Conservation (phyloP, 1,139 yeast genomes). For the Trichomonascaceae sp. region DNA sequence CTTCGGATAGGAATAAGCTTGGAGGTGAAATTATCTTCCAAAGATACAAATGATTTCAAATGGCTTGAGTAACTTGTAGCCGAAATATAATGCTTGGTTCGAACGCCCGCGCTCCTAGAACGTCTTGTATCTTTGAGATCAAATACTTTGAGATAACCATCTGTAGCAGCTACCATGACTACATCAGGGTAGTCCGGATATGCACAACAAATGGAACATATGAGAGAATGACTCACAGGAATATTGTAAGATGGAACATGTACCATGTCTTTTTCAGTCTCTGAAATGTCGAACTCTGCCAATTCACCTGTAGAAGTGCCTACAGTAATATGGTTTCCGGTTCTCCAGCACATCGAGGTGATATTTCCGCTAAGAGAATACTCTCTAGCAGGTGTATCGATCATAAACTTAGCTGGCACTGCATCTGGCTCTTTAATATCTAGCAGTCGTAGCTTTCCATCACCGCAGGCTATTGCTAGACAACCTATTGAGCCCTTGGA, state of each 20-base stretch:
- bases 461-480: conserved; percentile 53
- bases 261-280: conserved; percentile 13
- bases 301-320: conserved; percentile 65
- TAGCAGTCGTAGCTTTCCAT: conserved; percentile 56
- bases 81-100: conserved; percentile 33
- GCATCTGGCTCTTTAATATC: conserved; percentile 32
- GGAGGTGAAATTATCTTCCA: conserved; percentile 39
- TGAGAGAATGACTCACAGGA: conserved; percentile 46
- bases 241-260: conserved; percentile 44
- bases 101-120: conserved; percentile 32
- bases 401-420: conserved; percentile 22
- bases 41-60: conserved; percentile 35
- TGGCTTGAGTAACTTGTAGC: conserved; percentile 35
- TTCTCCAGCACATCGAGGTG: conserved; percentile 51
- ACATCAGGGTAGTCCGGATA: conserved; percentile 37
- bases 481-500: conserved; percentile 33
- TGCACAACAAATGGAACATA: conserved; percentile 42
- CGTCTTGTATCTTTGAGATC: conserved; percentile 40
- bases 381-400: conserved; percentile 32
- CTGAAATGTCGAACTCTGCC: conserved; percentile 51
- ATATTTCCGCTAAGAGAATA: conserved; percentile 33
- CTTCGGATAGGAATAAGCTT: conserved; percentile 35
- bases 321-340: conserved; percentile 44
- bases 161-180: conserved; percentile 45
- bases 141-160: conserved; percentile 38